Base-by-base conservation (phyloP, 805 yeast genomes). In the Maudiozyma serrabonitensis region DNA sequence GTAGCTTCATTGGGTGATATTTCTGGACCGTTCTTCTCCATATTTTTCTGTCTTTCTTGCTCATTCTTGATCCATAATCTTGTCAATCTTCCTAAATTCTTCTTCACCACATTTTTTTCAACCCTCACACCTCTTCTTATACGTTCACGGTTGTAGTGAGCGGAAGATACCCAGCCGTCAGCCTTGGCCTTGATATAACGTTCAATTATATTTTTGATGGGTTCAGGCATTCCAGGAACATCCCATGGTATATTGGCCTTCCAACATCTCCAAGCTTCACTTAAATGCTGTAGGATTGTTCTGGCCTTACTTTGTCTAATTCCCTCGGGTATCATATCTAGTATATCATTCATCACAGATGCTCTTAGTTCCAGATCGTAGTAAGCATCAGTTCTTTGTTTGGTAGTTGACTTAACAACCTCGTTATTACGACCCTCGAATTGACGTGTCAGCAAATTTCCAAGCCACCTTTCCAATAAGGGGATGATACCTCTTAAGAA, bases 261-360 rank as follows among this genome's bases (percentile, higher is more conserved):
- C 99, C 99, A 93, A 65, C 98, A 93, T 64, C 99, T 74, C 99
- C 99, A 93, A 0, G 99, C 99, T 66, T 93, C 99, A 62, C 95
- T 86, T 50, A 93, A 73, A 67, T 93, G 99, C 60, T 93, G 98
- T 45, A 93, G 67, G 47, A 93, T 84, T 0, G 95, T 81, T 59
- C 85, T 84, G 1, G 96, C 81, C 63, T 88, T 90, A 54, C 79
- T 85, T 60, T 87, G 93, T 58, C 87, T 84, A 52, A 93, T 76
- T 1, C 95, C 95, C 54, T 88, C 96, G 0, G 99, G 99, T 44
- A 93, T 89, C 96, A 89, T 89, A 63, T 93, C 99, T 51, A 93
- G 70, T 45, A 93, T 91, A 62, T 93, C 99, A 60, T 88, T 89
- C 87, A 93, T 80, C 0, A 93, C 98, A 41, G 96, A 84, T 1